Conservation (phyloP, 2,329 filamentous ascomycete genomes). For the Fusarium pseudoanthophilum region DNA sequence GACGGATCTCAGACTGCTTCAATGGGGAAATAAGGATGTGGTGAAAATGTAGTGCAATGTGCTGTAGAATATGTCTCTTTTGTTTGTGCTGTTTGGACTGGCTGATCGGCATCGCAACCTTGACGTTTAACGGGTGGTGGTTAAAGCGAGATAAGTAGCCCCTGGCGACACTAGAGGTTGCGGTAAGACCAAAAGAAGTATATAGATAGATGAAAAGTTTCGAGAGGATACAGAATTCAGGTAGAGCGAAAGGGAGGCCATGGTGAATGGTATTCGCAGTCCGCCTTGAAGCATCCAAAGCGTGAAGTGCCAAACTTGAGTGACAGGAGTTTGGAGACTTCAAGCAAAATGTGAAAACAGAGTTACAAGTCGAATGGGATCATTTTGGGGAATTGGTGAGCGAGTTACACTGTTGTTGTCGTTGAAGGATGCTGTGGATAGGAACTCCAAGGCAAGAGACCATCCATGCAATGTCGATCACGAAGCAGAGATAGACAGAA, state of each 20-base stretch:
- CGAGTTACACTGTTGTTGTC: neutral
- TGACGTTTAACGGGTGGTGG: accelerated
- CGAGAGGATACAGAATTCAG: accelerated
- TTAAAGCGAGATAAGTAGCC: neutral
- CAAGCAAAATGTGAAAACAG: accelerated
- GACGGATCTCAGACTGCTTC: accelerated
- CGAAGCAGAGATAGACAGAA: neutral
- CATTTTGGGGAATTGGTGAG: neutral
- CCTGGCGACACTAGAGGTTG: accelerated
- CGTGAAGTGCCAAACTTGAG: neutral
- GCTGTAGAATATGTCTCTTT: neutral
- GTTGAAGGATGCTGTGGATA: too few species aligned
- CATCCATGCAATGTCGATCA: neutral
- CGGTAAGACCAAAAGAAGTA: accelerated
- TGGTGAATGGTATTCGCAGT: neutral
- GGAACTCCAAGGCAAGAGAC: neutral
- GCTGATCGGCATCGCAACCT: neutral
- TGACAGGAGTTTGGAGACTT: accelerated
- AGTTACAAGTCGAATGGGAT: neutral
- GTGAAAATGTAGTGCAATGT: accelerated
- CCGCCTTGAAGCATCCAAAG: neutral
- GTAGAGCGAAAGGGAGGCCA: neutral
- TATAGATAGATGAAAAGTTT: accelerated
- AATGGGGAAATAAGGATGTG: accelerated
- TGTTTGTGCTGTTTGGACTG: neutral